Evolutionary conservation across 2,329 filamentous ascomycete species (phyloP).

Genomic region (Fusarium oxysporum): DNA sequence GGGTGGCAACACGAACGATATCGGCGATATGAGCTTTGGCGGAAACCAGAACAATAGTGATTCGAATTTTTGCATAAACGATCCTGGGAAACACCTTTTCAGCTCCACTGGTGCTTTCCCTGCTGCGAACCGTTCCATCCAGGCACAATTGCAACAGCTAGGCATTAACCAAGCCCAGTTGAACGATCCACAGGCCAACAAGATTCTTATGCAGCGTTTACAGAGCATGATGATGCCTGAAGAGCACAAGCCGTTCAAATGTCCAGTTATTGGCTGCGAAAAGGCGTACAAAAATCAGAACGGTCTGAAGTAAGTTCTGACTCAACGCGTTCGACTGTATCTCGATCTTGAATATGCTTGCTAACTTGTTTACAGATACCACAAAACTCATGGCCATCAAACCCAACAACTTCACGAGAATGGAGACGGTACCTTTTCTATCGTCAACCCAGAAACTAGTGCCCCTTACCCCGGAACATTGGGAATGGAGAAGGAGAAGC

Average conservation of each 20-base stretch:
- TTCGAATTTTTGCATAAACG: slow-evolving; percentile 78
- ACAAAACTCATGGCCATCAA: slow-evolving; percentile 89
- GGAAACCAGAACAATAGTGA: slow-evolving; percentile 52
- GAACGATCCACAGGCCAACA: slow-evolving; percentile 79
- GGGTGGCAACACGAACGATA: slow-evolving; percentile 66
- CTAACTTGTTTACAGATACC: slow-evolving; percentile 63
- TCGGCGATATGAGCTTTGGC: slow-evolving; percentile 68
- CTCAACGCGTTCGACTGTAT: neutral
- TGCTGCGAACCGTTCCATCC: slow-evolving; percentile 71
- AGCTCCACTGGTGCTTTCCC: slow-evolving; percentile 82
- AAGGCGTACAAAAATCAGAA: slow-evolving; percentile 99
- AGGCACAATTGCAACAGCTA: slow-evolving; percentile 77
- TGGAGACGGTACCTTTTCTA: slow-evolving; percentile 95
- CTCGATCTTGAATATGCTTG: neutral
- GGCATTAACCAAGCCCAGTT: slow-evolving; percentile 82
- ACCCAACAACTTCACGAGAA: slow-evolving; percentile 98
- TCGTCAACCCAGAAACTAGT: slow-evolving; percentile 95
- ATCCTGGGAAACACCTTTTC: slow-evolving; percentile 93
- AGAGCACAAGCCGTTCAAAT: slow-evolving; percentile 97
- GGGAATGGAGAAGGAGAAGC: slow-evolving; percentile 99
- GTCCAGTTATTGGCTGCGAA: slow-evolving; percentile 97
- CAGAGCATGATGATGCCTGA: slow-evolving; percentile 78
- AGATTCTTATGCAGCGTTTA: slow-evolving; percentile 66
- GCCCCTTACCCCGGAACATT: slow-evolving; percentile 94
- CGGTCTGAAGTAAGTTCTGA: slow-evolving; percentile 83